These are phyloP conservation scores for Calonectria hawksworthii DNA, from an alignment of 2,329 filamentous ascomycete genomes.

Conservation along the genomic window DNA sequence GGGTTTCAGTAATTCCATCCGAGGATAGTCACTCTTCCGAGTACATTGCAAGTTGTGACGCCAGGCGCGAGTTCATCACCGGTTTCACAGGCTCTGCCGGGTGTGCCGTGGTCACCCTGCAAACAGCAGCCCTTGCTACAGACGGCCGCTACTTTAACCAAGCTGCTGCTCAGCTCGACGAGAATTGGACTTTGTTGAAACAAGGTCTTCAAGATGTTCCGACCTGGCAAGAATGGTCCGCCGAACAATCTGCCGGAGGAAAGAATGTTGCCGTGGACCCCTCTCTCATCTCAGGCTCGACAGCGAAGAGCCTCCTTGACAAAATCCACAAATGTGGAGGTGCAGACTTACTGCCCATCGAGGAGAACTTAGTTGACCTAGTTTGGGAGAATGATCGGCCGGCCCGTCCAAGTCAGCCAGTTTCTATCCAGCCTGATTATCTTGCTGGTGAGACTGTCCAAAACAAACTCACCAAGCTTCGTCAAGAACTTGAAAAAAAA, in stretches of 20 bases:
- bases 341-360: slow-evolving; percentile 79
- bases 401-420: slow-evolving; percentile 79
- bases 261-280: slow-evolving; percentile 94
- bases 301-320: slow-evolving; percentile 79
- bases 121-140: slow-evolving; percentile 91
- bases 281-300: slow-evolving; percentile 80
- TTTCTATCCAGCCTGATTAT: slow-evolving; percentile 78
- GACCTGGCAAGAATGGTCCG: slow-evolving; percentile 97
- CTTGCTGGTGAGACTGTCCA: slow-evolving; percentile 87
- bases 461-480: slow-evolving; percentile 86
- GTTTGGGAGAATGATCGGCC: slow-evolving; percentile 88
- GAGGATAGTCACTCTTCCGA: slow-evolving; percentile 98
- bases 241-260: slow-evolving; percentile 86
- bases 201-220: slow-evolving; percentile 94
- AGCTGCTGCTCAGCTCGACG: slow-evolving; percentile 89
- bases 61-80: slow-evolving; percentile 88
- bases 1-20: slow-evolving; percentile 84
- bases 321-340: slow-evolving; percentile 91
- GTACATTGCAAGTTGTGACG: slow-evolving; percentile 97
- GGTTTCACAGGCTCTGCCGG: slow-evolving; percentile 97
- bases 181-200: slow-evolving; percentile 92
- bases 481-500: slow-evolving; percentile 93
- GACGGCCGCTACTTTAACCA: slow-evolving; percentile 99
- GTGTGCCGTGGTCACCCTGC: slow-evolving; percentile 87
- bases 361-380: slow-evolving; percentile 88